These are phyloP conservation scores for Blumeriella jaapii DNA, from an alignment of 2,329 filamentous ascomycete genomes.

Conservation along the genomic window DNA sequence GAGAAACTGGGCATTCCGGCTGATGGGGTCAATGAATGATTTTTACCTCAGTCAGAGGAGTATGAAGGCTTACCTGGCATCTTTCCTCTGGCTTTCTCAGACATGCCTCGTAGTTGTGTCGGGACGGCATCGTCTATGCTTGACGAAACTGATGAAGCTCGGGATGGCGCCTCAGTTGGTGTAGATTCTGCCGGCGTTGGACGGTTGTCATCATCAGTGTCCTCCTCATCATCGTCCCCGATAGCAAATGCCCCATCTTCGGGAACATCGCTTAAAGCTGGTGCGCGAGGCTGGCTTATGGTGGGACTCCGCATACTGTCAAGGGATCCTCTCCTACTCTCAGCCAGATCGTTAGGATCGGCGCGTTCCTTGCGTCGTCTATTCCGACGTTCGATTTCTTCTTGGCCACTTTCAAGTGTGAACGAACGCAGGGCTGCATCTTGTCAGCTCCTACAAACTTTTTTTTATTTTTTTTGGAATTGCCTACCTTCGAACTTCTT, in stretches of 20 bases:
- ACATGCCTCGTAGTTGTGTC: constrained; percentile 79
- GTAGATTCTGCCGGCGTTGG: constrained; percentile 52
- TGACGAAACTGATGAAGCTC: constrained; percentile 57
- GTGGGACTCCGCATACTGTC: constrained; percentile 58
- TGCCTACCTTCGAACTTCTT: constrained; percentile 60
- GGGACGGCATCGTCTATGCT: constrained; percentile 68
- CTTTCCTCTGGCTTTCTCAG: constrained; percentile 92
- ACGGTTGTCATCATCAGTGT: constrained; percentile 37
- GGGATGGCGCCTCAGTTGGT: constrained; percentile 49
- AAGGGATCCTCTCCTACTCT: constrained; percentile 44
- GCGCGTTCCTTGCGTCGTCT: constrained; percentile 55
- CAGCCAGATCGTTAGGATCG: constrained; percentile 35
- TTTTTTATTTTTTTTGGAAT: neutral
- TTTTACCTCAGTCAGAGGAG: neutral
- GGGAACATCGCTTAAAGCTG: constrained; percentile 54
- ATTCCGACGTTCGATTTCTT: constrained; percentile 75
- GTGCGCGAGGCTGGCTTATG: constrained; percentile 38
- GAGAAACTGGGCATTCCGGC: constrained; percentile 74
- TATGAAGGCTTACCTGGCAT: constrained; percentile 48
- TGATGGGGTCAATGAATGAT: constrained; percentile 9
- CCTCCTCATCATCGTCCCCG: constrained; percentile 63
- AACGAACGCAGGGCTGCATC: constrained; percentile 60
- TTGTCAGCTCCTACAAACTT: constrained; percentile 2
- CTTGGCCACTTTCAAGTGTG: constrained; percentile 82
- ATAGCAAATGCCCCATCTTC: constrained; percentile 79